A percentile compares a stretch with the other conserved stretches of the same genome.
Evolutionary conservation across 2,329 filamentous ascomycete species (phyloP).

Genomic region (Alternaria sp.): DNA sequence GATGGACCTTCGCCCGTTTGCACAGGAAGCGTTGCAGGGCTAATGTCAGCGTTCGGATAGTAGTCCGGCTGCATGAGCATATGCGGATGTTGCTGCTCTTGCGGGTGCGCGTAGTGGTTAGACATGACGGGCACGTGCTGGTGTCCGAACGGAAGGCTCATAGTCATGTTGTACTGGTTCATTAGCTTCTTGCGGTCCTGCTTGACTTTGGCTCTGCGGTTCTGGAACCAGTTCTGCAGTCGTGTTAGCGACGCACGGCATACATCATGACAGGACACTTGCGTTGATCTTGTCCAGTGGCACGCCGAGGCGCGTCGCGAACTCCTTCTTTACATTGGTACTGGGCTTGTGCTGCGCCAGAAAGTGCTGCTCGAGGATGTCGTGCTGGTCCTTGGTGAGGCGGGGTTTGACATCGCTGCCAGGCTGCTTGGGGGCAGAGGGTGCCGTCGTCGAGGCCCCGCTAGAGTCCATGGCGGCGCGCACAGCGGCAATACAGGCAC

Average conservation of each 20-base stretch:
- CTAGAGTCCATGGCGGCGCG: slow-evolving; percentile 39
- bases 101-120: slow-evolving; percentile 21
- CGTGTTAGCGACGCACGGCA: slow-evolving; percentile 36
- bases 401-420: slow-evolving; percentile 57
- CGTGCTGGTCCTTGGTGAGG: slow-evolving; percentile 60
- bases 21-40: slow-evolving; percentile 42
- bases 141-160: slow-evolving; percentile 36
- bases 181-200: slow-evolving; percentile 58
- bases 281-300: slow-evolving; percentile 62
- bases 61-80: slow-evolving; percentile 37
- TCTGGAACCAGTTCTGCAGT: slow-evolving; percentile 61
- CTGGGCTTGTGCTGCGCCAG: slow-evolving; percentile 57
- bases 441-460: slow-evolving; percentile 27
- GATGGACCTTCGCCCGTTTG: slow-evolving; percentile 40
- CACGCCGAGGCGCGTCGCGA: slow-evolving; percentile 55
- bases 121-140: slow-evolving; percentile 32
- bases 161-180: slow-evolving; percentile 46
- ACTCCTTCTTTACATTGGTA: slow-evolving; percentile 58
- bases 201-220: slow-evolving; percentile 60
- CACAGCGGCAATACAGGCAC: slow-evolving; percentile 21
- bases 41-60: slow-evolving; percentile 43
- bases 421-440: slow-evolving; percentile 29
- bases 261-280: slow-evolving; percentile 32
- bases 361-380: slow-evolving; percentile 59
- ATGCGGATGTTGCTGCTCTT: slow-evolving; percentile 34